Evolutionary conservation across 176 grass and related monocot species (phyloP), one percentile per base, ranked within the genome.

Genomic region (Puccinellia tenuiflora): DNA sequence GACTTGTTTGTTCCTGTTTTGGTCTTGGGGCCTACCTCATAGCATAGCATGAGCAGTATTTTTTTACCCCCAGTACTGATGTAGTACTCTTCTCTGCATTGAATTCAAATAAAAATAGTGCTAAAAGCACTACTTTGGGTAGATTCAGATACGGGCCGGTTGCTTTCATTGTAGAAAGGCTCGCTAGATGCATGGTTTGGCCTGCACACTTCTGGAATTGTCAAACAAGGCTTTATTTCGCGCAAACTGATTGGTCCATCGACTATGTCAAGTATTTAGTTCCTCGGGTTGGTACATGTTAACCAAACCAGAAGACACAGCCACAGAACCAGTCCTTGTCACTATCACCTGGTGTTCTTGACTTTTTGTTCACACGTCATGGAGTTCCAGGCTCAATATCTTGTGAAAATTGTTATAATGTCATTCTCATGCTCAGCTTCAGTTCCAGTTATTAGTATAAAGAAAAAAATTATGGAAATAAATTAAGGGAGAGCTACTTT

Each of bases 181-280:
- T 61, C 73, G 24, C 25, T 68, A 37, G 43, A 82, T n/a, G n/a
- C n/a, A n/a, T 85, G 43, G 61, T 72, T 90, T 86, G 74, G 28
- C 73, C 64, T 86, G 54, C 73, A 72, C 72, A 45, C 21, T 85
- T 82, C 79, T 35, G 30, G 40, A 77, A 77, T 42, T 60, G 88
- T 81, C 78, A 81, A 76, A 47, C 13, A 69, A 43, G 52, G 53
- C 15, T 53, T 61, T 31, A 89, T 66, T 50, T 82, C 81, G 56
- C 54, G 14, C 52, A 55, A 35, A 73, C 84, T 90, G 55, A 83
- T 73, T 90, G 83, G 88, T 54, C 79, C 10, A 21, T 72, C 1
- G 26, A 30, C 54, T 47, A 78, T 40, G 33, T 14, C 24, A 83
- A 66, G 71, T 78, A 12, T 24, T 85, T 71, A 37, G 54, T n/a